Evolutionary conservation across 352 stramenopile species (phyloP), one percentile per base, ranked within the genome.

Genomic region (Blastocystis sp.): DNA sequence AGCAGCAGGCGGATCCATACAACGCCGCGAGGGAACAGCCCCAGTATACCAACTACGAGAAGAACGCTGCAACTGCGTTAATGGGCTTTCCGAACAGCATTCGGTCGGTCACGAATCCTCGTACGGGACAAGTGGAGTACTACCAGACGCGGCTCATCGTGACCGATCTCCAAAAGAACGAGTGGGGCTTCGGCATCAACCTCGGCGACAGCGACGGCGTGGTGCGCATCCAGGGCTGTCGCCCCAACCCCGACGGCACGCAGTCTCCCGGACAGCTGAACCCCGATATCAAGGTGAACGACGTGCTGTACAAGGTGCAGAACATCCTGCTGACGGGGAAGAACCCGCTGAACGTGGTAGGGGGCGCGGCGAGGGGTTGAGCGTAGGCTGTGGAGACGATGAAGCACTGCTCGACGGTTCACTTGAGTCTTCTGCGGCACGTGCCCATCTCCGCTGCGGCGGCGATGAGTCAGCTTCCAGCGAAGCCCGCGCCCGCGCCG

Each of bases 281-380:
- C 33, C 55, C 55, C 2, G 50, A 50, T 19, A 62, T 85, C 35
- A 51, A 50, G 41, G 50, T 59, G 4, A 55, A 55, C 33, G 74
- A 85, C 45, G 74, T 85, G 21, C 65, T 85, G 6, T 85, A 85
- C 74, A 85, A 85, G 37, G 50, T 85, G 3, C 74, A 85, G 74
- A 69, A 85, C 51, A 60, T n/a, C 37, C 33, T 85, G 33, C 26
- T 85, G 10, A 85, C 59, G 24, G 74, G 74, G 12, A 85, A 63
- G 2, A 62, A 67, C 10, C 74, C 74, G 24, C 61, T 85, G 74
- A 33, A 33, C 24, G n/a, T 85, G 74, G 74, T 85, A 69, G 37
- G 74, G 3, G 0, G 35, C 1, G 24, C 10, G 19, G 13, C 21
- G 26, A n/a, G 4, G 19, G 12, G 26, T 85, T 51, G 66, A 24